Base-by-base conservation (phyloP, 306 rosid species). In the Glycine latifolia region DNA sequence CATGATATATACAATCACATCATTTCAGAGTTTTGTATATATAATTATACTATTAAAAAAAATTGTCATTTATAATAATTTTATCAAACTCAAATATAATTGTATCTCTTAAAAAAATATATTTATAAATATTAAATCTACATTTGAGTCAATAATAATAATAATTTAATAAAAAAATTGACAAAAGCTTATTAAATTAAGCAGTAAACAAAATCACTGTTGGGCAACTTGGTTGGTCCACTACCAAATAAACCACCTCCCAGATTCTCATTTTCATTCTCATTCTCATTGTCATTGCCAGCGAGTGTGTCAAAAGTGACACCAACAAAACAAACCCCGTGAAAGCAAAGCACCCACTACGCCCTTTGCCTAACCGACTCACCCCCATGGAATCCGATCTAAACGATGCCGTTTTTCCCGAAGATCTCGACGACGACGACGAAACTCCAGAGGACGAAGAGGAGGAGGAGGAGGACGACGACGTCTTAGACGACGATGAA, bases 341-440 rank as follows among this genome's bases (percentile, higher is more conserved):
- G 75, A 67, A 8, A 39, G 20, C 5, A 60, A 6, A 15, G 5
- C 73, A 68, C 58, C 35, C 16, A 10, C 56, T 17, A 20, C 55
- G 37, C 37, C 17, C 16, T 39, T 39, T 5, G 44, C 44, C 44
- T 39, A 44, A 44, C 53, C 14, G 43, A n/a, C 1, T 11, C 71
- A 41, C 26, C 41, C 72, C 62, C 78, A 89, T 90, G 94, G 88
- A 91, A 0, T 88, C 89, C 31, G 69, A 81, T 2, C 89, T 56
- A 76, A 67, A 88, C 89, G 89, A 87, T 87, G 41, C 83, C 87
- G 88, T 91, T 82, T 82, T 87, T 43, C 86, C 86, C 70, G 87
- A 83, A 10, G 90, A 88, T 59, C 78, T 87, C 82, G 92, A 89
- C 55, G 90, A 87, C 11, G 89, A 86, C 41, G 92, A 86, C 7